Evolutionary conservation across 345 rosid genomes (phyloP).

Genomic region (Lumnitzera littorea): DNA sequence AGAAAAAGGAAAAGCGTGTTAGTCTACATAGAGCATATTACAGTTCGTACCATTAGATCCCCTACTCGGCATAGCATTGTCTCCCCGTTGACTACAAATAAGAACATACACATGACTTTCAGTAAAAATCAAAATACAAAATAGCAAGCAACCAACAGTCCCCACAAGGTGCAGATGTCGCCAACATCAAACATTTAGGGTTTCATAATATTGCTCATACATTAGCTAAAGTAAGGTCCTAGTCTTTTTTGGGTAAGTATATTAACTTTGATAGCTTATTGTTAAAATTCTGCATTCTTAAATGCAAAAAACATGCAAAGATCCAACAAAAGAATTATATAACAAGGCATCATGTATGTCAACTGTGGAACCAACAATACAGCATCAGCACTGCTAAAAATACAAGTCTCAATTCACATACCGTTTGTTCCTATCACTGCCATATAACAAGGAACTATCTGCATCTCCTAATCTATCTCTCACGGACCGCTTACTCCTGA

Average conservation of each 20-base stretch:
- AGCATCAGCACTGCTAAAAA: neutral
- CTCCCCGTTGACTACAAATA: constrained; percentile 67
- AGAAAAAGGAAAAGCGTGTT: constrained; percentile 3
- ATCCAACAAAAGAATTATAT: too few species aligned
- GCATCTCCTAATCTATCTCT: constrained; percentile 75
- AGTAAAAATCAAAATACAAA: constrained; percentile 8
- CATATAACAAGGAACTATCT: constrained; percentile 29
- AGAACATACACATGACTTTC: too few species aligned
- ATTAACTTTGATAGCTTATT: too few species aligned
- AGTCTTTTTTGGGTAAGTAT: neutral
- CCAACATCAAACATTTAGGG: neutral
- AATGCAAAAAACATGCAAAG: too few species aligned
- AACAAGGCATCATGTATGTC: neutral
- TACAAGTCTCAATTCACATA: constrained; percentile 13
- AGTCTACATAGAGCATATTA: constrained; percentile 15
- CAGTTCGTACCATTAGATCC: constrained; percentile 39
- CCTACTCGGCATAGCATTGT: constrained; percentile 24
- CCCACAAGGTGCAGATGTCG: neutral
- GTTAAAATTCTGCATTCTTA: too few species aligned
- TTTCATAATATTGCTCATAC: neutral
- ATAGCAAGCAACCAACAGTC: constrained; percentile 2
- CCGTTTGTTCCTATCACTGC: constrained; percentile 50
- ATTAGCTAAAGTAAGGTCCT: neutral
- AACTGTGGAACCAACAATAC: neutral
- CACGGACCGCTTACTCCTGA: constrained; percentile 69